Percentiles rank a stretch among this genome's conserved stretches.
Evolutionary conservation across 2,329 filamentous ascomycete species (phyloP).

Genomic region (Esteya vermicola): DNA sequence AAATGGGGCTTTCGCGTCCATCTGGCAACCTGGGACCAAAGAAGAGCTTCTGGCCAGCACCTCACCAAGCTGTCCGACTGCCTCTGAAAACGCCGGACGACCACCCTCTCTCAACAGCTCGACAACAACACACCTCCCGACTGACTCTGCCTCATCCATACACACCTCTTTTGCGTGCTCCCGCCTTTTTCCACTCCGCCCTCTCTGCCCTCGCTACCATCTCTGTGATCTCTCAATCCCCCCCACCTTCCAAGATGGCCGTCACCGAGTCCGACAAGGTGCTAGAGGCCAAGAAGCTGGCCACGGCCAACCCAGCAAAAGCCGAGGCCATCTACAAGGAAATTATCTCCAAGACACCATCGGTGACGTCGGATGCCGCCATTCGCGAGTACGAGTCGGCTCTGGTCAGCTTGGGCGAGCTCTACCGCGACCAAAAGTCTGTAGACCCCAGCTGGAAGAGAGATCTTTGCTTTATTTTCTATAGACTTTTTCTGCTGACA

Average conservation of each 20-base stretch:
- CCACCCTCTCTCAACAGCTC: too few species aligned
- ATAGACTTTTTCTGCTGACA: too few species aligned
- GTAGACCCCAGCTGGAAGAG: too few species aligned
- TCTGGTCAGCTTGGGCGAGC: conserved; percentile 74
- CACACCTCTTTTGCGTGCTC: not conserved
- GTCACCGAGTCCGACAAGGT: conserved; percentile 51
- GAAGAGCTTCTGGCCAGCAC: conserved; percentile 1
- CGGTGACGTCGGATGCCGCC: conserved; percentile 68
- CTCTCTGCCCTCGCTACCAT: too few species aligned
- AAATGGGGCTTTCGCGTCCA: conserved; percentile 6
- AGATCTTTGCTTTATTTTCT: too few species aligned
- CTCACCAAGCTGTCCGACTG: too few species aligned
- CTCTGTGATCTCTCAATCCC: not conserved
- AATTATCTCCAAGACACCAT: conserved; percentile 72
- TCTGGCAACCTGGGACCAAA: conserved; percentile 6
- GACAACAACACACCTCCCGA: too few species aligned
- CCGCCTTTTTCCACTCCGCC: too few species aligned
- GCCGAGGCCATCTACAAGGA: conserved; percentile 82
- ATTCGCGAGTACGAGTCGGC: conserved; percentile 86
- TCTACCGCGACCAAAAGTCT: conserved; percentile 80
- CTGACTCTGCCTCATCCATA: not conserved
- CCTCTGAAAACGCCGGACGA: too few species aligned
- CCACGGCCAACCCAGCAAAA: conserved; percentile 66
- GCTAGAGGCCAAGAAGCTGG: conserved; percentile 76
- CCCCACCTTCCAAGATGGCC: conserved; percentile 27